Evolutionary conservation across 805 yeast species (phyloP).

Genomic region (Starmerella apicola): DNA sequence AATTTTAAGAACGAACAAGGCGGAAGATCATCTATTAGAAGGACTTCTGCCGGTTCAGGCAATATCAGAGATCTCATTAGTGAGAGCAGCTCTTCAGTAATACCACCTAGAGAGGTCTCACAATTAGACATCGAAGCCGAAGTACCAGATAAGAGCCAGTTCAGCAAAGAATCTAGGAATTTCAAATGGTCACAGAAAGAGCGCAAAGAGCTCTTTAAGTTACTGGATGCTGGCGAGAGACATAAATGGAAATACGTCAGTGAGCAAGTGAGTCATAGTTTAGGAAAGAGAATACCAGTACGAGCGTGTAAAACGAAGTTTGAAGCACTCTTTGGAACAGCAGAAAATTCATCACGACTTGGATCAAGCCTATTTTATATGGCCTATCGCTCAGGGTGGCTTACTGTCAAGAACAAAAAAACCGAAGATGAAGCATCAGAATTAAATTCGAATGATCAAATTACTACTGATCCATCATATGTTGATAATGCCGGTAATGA

Average conservation of each 20-base stretch:
- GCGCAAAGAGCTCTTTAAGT: slow-evolving; percentile 34
- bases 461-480: no score
- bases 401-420: slow-evolving; percentile 14
- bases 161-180: slow-evolving; percentile 3
- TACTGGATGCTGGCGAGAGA: slow-evolving; percentile 41
- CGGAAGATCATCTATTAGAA: no score
- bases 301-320: slow-evolving; percentile 45
- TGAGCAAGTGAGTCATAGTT: slow-evolving; percentile 24
- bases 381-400: slow-evolving; percentile 38
- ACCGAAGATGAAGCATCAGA: slow-evolving; percentile 10
- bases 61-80: no score
- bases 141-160: slow-evolving; percentile 16
- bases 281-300: slow-evolving; percentile 36
- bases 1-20: no score
- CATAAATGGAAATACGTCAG: slow-evolving; percentile 51
- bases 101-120: neutral
- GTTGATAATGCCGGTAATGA: no score
- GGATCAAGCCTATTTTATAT: slow-evolving; percentile 46
- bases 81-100: neutral
- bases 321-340: slow-evolving; percentile 42
- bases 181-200: slow-evolving; percentile 34
- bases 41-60: no score
- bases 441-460: no score
- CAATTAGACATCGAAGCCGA: slow-evolving; percentile 9
- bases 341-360: slow-evolving; percentile 36